Percentiles rank a stretch among this genome's conserved stretches.
Evolutionary conservation across 2,329 filamentous ascomycete species (phyloP).

Genomic region (Colletotrichum sp.): DNA sequence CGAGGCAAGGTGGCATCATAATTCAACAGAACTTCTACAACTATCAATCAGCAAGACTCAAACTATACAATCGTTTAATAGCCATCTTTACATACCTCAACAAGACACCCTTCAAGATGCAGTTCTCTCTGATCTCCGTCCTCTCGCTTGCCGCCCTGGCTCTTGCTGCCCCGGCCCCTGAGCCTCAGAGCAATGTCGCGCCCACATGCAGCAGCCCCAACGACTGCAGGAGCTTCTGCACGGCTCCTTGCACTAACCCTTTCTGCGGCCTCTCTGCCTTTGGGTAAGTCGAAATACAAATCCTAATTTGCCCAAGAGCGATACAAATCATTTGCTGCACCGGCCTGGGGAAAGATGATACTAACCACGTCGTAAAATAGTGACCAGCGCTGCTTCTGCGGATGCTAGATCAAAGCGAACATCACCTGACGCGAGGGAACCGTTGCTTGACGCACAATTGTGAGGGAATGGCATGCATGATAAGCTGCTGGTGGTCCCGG

Average conservation of each 20-base stretch:
- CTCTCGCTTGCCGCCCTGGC: not conserved
- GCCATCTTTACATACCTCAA: not conserved
- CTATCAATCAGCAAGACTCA: not conserved
- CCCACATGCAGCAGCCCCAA: not conserved
- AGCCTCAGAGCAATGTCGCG: not conserved
- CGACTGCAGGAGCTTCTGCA: not conserved
- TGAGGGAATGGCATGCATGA: not conserved
- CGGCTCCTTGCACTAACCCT: not conserved
- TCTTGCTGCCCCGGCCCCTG: not conserved
- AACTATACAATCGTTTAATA: not conserved
- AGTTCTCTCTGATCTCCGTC: not conserved
- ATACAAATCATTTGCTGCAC: not conserved
- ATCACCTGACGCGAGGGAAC: not conserved
- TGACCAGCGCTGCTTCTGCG: not conserved
- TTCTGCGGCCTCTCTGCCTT: conserved; percentile 1
- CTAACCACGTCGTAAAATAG: not conserved
- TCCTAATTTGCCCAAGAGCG: not conserved
- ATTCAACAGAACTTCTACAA: not conserved
- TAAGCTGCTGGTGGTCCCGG: not conserved
- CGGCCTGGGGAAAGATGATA: not conserved
- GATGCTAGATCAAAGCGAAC: not conserved
- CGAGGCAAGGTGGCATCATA: not conserved
- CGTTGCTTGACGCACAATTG: not conserved
- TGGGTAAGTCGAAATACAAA: not conserved
- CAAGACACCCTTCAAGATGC: not conserved